Percentiles rank a stretch among this genome's conserved stretches.
phyloP scores from a whole-genome alignment of 2,329 filamentous ascomycete genomes.

The Verticillium alfalfae region DNA sequence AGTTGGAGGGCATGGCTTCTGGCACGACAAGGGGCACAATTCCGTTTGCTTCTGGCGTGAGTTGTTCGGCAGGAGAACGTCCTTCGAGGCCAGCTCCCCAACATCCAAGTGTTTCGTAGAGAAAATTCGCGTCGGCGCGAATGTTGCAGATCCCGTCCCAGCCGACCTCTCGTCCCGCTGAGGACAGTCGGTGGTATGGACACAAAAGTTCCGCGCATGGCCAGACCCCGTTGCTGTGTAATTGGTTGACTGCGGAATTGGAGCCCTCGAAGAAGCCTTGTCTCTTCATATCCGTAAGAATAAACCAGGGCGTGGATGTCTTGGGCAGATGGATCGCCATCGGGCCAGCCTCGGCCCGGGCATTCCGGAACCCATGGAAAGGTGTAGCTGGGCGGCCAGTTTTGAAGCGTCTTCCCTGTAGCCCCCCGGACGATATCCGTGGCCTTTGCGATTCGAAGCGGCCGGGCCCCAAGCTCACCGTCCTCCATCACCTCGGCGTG shows the following conservation, averaged over 20 bases:
- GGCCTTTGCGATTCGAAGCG: conserved; percentile 2
- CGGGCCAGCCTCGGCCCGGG: conserved; percentile 3
- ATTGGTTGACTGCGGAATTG: conserved; percentile 4
- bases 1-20: conserved; percentile 14
- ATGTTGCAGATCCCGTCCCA: conserved; percentile 8
- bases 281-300: conserved; percentile 7
- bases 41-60: conserved; percentile 21
- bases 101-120: conserved; percentile 7
- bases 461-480: conserved; percentile 3
- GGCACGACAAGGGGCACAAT: conserved; percentile 24
- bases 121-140: conserved; percentile 5
- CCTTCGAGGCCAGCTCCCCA: conserved; percentile 7
- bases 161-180: conserved; percentile 6
- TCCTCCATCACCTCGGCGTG: conserved; percentile 8
- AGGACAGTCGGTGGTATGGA: conserved; percentile 7
- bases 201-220: conserved; percentile 7
- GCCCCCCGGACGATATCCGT: conserved; percentile 2
- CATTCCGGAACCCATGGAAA: conserved; percentile 9
- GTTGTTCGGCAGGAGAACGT: conserved; percentile 7
- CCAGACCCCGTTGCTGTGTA: conserved; percentile 7
- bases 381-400: conserved; percentile 5
- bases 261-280: conserved; percentile 8
- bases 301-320: conserved; percentile 4
- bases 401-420: background rate
- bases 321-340: background rate